A percentile compares a stretch with the other conserved stretches of the same genome.
These are phyloP conservation scores for Fusarium sp. DNA, from an alignment of 2,329 filamentous ascomycete species.

Conservation along the genomic window DNA sequence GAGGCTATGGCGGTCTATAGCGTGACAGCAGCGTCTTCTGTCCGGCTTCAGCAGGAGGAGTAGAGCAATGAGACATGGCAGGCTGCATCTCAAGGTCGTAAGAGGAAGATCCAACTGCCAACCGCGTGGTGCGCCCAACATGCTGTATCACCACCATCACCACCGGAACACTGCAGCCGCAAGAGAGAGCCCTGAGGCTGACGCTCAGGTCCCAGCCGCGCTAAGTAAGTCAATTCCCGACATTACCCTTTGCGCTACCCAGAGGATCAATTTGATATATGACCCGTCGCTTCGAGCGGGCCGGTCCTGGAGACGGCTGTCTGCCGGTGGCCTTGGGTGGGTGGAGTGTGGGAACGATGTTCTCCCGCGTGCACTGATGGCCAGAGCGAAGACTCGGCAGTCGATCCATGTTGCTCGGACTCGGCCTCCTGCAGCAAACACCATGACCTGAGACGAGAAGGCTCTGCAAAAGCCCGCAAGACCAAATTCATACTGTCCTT, in stretches of 20 bases:
- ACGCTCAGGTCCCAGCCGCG: background rate
- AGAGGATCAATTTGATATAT: background rate
- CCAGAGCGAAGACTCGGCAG: background rate
- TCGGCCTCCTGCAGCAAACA: constrained; percentile 29
- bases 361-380: constrained; percentile 24
- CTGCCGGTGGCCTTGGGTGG: background rate
- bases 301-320: background rate
- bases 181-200: constrained; percentile 21
- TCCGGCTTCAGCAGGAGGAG: background rate
- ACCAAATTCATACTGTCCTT: background rate
- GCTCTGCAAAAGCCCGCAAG: background rate
- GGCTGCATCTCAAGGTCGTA: constrained; percentile 19
- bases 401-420: background rate
- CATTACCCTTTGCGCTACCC: background rate
- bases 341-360: constrained; percentile 20
- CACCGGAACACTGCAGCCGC: constrained; percentile 30
- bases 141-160: constrained; percentile 1
- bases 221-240: background rate
- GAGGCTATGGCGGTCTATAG: constrained; percentile 4
- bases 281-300: background rate
- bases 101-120: constrained; percentile 25
- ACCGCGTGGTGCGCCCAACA: constrained; percentile 7
- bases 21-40: constrained; percentile 9
- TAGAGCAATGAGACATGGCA: constrained; percentile 10
- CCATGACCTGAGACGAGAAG: constrained; percentile 2